Evolutionary conservation across 352 stramenopile genomes (phyloP), one percentile per base, ranked within the genome.

Genomic region (Ophiocytium majus): DNA sequence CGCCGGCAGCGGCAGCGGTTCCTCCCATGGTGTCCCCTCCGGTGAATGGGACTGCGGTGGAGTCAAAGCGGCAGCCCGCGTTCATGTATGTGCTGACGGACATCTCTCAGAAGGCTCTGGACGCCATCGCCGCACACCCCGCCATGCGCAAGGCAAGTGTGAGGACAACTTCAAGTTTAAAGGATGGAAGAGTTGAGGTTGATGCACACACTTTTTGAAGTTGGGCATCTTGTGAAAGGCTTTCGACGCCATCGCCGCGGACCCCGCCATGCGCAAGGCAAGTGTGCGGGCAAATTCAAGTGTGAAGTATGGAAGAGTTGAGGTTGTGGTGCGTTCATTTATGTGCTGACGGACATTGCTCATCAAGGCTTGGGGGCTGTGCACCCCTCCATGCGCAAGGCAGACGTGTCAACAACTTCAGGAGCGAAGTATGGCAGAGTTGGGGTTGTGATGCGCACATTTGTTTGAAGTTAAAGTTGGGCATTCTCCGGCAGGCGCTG

Each of bases 221-320:
- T 17, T 17, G 10, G 66, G 14, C 35, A 43, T 78, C 5, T 78
- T 17, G 32, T 17, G 14, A 78, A 78, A 78, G 17, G 66, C 84
- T 19, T 64, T 88, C 19, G 84, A 88, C 81, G 83, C 78, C 78
- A 82, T 88, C 49, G 63, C 79, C 17, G 28, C 34, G 33, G 79
- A 88, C 43, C 75, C 84, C n/a, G 83, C 84, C 49, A 88, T 88
- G 84, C 84, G 83, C 31, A 28, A 78, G 66, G 43, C 43, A 57
- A 57, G 66, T 78, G 66, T 78, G 57, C 28, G 57, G 57, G 28
- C 28, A 23, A 71, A 23, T 71, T 71, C 57, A 71, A 23, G 23
- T 71, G 23, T 23, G 28, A 71, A 71, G 23, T 71, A 23, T 71
- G 23, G 57, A 71, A n/a, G n/a, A n/a, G n/a, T n/a, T n/a, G n/a